Conservation (phyloP, 2,329 filamentous ascomycete genomes). For the Sporothrix pseudoabietina region DNA sequence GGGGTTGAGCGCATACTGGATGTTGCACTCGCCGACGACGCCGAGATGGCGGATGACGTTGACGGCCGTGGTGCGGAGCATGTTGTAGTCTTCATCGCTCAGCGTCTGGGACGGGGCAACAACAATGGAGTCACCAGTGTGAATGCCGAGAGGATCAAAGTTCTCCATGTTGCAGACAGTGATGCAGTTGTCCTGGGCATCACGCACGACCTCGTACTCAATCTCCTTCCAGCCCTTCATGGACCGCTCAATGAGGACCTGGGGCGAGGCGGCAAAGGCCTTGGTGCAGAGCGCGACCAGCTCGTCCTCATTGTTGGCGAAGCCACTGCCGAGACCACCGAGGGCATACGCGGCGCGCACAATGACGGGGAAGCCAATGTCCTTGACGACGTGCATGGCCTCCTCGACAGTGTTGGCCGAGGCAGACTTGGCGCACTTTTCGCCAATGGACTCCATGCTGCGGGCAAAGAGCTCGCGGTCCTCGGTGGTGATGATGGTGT, state of each 20-base stretch:
- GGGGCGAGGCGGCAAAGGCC: constrained; percentile 90
- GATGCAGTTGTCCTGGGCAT: constrained; percentile 96
- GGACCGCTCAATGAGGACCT: constrained; percentile 93
- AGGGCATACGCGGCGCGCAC: constrained; percentile 95
- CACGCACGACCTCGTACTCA: constrained; percentile 96
- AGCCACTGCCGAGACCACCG: constrained; percentile 91
- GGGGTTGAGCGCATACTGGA: constrained; percentile 96
- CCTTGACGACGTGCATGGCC: constrained; percentile 82
- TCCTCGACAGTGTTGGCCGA: constrained; percentile 88
- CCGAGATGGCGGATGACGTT: constrained; percentile 97
- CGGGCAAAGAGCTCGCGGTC: constrained; percentile 96
- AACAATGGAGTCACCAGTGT: constrained; percentile 97
- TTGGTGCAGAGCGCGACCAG: constrained; percentile 88
- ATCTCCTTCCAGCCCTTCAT: constrained; percentile 99
- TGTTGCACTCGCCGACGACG: constrained; percentile 98
- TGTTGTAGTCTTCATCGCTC: constrained; percentile 98
- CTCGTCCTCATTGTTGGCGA: constrained; percentile 84
- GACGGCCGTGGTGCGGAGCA: constrained; percentile 94
- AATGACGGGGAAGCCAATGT: constrained; percentile 95
- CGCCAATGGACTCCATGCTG: constrained; percentile 97
- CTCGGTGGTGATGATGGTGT: constrained; percentile 98
- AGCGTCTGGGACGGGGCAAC: constrained; percentile 96
- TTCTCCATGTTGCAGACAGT: constrained; percentile 99
- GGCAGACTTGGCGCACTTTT: constrained; percentile 96
- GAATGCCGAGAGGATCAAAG: constrained; percentile 96